Percentiles rank a stretch among this genome's conserved stretches.
phyloP scores from a whole-genome alignment of 116 monocot species.

The Thalassia testudinum region DNA sequence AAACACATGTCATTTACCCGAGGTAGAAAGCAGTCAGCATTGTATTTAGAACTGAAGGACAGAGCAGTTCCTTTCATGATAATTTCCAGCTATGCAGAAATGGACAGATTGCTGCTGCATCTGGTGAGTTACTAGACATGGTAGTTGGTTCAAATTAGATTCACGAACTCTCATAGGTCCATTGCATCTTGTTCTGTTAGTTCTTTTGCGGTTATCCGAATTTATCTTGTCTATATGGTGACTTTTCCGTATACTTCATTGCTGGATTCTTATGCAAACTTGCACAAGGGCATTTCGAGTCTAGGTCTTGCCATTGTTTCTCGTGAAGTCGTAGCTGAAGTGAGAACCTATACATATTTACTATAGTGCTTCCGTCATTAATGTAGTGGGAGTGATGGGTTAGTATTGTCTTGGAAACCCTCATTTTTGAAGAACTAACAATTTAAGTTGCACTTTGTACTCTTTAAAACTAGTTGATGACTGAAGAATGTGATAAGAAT shows the following conservation, averaged over 20 bases:
- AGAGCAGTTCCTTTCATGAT: constrained; percentile 7
- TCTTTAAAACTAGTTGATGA: too few species aligned
- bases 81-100: constrained; percentile 12
- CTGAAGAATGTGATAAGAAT: too few species aligned
- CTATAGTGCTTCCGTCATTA: neutral
- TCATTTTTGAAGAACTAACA: too few species aligned
- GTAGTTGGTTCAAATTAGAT: neutral
- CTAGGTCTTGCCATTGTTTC: neutral
- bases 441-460: too few species aligned
- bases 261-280: neutral
- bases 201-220: neutral
- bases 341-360: neutral
- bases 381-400: too few species aligned
- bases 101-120: neutral
- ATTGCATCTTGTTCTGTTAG: neutral
- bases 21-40: constrained; percentile 12
- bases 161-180: neutral
- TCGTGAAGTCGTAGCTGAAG: neutral
- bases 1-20: neutral
- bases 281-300: neutral
- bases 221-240: neutral
- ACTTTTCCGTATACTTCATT: neutral
- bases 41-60: constrained; percentile 10
- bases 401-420: too few species aligned
- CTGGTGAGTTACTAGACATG: constrained; percentile 3